Conservation (phyloP, 345 rosid genomes). For the Combretum micranthum region DNA sequence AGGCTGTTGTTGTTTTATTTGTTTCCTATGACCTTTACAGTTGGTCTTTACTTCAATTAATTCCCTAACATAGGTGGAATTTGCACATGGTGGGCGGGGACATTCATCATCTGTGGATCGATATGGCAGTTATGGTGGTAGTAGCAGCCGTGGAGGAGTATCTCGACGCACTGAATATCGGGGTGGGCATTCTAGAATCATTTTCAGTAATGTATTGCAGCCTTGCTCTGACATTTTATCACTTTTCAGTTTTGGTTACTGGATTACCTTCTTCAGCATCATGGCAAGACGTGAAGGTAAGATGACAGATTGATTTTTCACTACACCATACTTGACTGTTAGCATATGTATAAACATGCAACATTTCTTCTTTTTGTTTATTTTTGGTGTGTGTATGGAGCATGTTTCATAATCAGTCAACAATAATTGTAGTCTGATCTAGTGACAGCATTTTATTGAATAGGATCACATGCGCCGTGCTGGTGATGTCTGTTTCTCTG, state of each 20-base stretch:
- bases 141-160: slow-evolving; percentile 61
- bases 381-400: background rate
- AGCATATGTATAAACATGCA: background rate
- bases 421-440: background rate
- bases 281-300: slow-evolving; percentile 99
- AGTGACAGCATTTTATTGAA: slow-evolving; percentile 2
- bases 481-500: slow-evolving; percentile 96
- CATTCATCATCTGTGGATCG: slow-evolving; percentile 69
- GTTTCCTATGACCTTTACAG: background rate
- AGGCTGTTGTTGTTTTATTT: background rate
- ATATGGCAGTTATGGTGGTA: slow-evolving; percentile 56
- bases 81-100: slow-evolving; percentile 83
- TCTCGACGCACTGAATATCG: slow-evolving; percentile 84
- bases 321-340: background rate
- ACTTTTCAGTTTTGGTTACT: slow-evolving; percentile 62
- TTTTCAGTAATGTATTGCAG: background rate
- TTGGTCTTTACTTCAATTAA: background rate
- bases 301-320: background rate
- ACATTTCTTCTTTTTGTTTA: background rate
- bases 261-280: slow-evolving; percentile 97
- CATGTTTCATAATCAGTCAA: no score
- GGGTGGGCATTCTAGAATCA: slow-evolving; percentile 36
- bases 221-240: slow-evolving; percentile 1
- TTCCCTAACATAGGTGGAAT: slow-evolving; percentile 56
- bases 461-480: slow-evolving; percentile 99